phyloP scores from a whole-genome alignment of 257 asterid genomes.

The Jasminum sambac region DNA sequence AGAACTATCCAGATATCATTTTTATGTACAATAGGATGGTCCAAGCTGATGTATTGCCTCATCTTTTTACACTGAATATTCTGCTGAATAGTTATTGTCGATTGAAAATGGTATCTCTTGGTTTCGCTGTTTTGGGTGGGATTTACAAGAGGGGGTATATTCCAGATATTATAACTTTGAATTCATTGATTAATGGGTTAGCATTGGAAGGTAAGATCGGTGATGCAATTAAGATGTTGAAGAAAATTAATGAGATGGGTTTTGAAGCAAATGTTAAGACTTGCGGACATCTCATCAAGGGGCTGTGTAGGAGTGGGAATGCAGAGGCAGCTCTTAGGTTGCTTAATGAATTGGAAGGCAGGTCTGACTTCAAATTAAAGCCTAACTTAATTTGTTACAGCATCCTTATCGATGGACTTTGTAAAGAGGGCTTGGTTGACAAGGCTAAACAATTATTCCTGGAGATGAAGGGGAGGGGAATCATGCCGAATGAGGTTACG shows the following conservation, averaged over 20 bases:
- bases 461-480: constrained; percentile 34
- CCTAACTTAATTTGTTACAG: constrained; percentile 32
- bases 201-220: constrained; percentile 21
- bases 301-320: constrained; percentile 34
- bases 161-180: constrained; percentile 31
- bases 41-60: constrained; percentile 10
- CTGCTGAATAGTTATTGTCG: constrained; percentile 30
- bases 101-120: constrained; percentile 15
- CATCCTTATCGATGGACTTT: constrained; percentile 32
- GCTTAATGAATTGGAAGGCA: constrained; percentile 24
- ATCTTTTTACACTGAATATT: constrained; percentile 31
- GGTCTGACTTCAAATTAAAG: constrained; percentile 16
- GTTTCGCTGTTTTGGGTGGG: constrained; percentile 32
- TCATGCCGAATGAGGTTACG: constrained; percentile 28
- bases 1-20: constrained; percentile 21
- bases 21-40: constrained; percentile 26
- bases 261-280: constrained; percentile 20
- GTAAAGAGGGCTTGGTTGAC: constrained; percentile 34
- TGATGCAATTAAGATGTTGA: constrained; percentile 29
- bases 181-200: constrained; percentile 35
- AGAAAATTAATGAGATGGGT: constrained; percentile 26
- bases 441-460: constrained; percentile 28
- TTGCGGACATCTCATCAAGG: constrained; percentile 30
- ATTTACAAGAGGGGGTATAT: constrained; percentile 27
- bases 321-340: constrained; percentile 25